These are phyloP conservation scores for Penicillium canescens DNA, from an alignment of 495 filamentous ascomycete genomes.

Conservation along the genomic window DNA sequence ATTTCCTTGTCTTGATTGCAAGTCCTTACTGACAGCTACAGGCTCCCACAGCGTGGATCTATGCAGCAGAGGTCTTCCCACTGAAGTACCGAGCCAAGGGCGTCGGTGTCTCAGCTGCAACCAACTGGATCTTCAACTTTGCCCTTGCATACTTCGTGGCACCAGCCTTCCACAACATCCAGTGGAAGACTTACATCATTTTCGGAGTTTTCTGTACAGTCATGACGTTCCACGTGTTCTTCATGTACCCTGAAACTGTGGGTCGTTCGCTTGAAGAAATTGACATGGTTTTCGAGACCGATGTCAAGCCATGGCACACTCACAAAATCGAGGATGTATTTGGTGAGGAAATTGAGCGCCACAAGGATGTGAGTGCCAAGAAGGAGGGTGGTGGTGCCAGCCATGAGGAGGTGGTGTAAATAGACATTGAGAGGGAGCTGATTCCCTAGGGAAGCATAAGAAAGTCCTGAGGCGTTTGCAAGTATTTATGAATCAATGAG, in stretches of 20 bases:
- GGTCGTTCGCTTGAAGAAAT: conserved; percentile 74
- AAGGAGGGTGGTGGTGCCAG: conserved; percentile 7
- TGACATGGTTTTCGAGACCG: conserved; percentile 38
- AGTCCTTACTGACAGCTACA: conserved; percentile 24
- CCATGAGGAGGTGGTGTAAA: conserved; percentile 24
- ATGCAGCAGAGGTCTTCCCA: conserved; percentile 74
- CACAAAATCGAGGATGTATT: conserved; percentile 25
- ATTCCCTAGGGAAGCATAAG: not conserved
- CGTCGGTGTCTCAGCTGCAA: conserved; percentile 64
- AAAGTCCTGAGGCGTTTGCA: not conserved
- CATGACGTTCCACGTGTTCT: conserved; percentile 63
- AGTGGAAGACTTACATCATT: conserved; percentile 72
- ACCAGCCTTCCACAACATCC: conserved; percentile 69
- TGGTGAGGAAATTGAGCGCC: conserved; percentile 26
- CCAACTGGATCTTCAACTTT: conserved; percentile 80
- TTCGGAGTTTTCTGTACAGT: conserved; percentile 69
- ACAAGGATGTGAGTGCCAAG: conserved; percentile 5
- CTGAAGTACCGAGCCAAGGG: conserved; percentile 73
- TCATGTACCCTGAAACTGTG: conserved; percentile 72
- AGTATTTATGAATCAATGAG: not conserved
- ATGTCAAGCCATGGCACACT: conserved; percentile 32
- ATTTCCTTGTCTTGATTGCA: not conserved
- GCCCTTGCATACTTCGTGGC: conserved; percentile 71
- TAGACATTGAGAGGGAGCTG: too few relatives aligned
- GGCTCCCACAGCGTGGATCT: conserved; percentile 72